Evolutionary conservation across 768 basidiomycete species (phyloP).

Genomic region (Trametopsis cervina): DNA sequence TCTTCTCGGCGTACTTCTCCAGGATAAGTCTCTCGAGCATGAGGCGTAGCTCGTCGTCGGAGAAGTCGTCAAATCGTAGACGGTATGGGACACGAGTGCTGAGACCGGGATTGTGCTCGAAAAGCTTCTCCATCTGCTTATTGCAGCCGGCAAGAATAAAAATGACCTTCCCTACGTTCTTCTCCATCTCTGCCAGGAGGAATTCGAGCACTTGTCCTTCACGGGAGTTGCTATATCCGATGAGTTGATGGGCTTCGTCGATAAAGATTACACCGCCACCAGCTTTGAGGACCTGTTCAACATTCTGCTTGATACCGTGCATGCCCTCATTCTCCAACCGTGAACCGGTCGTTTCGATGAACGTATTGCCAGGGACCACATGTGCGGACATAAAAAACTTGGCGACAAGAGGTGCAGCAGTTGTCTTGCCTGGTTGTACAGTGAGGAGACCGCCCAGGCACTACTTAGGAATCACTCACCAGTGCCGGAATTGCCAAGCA

Average conservation of each 20-base stretch:
- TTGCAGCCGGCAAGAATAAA: constrained; percentile 69
- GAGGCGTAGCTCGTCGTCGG: constrained; percentile 43
- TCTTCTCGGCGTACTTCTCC: constrained; percentile 39
- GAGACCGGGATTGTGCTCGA: constrained; percentile 69
- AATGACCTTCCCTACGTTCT: constrained; percentile 52
- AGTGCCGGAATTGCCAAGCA: constrained; percentile 71
- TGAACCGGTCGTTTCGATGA: constrained; percentile 60
- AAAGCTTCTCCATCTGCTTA: constrained; percentile 71
- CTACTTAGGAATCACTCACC: constrained; percentile 33
- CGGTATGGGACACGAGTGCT: constrained; percentile 59
- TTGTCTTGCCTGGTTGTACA: constrained; percentile 51
- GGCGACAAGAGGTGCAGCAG: constrained; percentile 57
- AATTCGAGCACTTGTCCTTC: constrained; percentile 62
- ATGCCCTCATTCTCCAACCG: constrained; percentile 55
- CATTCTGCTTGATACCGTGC: constrained; percentile 38
- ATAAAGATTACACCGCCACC: constrained; percentile 65
- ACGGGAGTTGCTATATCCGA: constrained; percentile 35
- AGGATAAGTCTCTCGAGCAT: constrained; percentile 47
- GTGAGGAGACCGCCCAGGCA: not conserved
- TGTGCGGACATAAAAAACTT: constrained; percentile 51
- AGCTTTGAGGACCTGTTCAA: constrained; percentile 38
- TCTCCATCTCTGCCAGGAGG: constrained; percentile 71
- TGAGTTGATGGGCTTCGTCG: constrained; percentile 68
- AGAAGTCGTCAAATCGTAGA: constrained; percentile 56
- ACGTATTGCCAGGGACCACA: constrained; percentile 44